Base-by-base conservation (phyloP, 2,329 filamentous ascomycete species). In the Leptographium radiaticola region DNA sequence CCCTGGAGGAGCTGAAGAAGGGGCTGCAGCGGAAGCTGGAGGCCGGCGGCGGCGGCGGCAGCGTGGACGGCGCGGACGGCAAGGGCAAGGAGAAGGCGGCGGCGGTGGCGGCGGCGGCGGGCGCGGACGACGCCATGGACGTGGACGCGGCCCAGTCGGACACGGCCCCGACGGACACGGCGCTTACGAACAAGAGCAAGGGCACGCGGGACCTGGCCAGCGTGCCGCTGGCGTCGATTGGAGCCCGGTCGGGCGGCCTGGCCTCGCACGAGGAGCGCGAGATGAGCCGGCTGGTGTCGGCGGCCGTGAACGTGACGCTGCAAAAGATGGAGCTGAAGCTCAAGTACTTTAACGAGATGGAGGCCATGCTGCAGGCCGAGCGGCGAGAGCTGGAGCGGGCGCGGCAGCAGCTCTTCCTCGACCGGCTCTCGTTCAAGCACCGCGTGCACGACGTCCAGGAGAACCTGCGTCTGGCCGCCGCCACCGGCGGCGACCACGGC, bases 251-350 rank as follows among this genome's bases (percentile, higher is more conserved):
- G 2, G 86, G 87, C 9, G 93, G 86, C 4, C 81, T 98, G 38
- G 90, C 91, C 33, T 96, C 91, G 4, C 89, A 97, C 62, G 91
- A 97, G 68, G 93, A 98, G 69, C 87, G 94, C 55, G 89, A 96
- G 69, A 93, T 97, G 81, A 95, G 90, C 20, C 86, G 89, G 16
- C 81, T 97, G 48, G 88, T 98, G 11, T 91, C 89, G 2, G 86
- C 89, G 7, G 89, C 89, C 0, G 88, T 95, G 52, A 98, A 98
- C 65, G 77, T 95, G 13, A 91, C 88, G n/a, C 75, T 97, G 38
- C 86, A 95, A 65, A 98, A 98, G 71, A 83, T 97, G 58, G 89
- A 97, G 70, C 75, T 97, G 62, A 98, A 98, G 71, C 77, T 98
- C 56, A 84, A 89, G 64, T 95, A 97, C 67, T 98, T 98, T 70